Percentiles rank a stretch among this genome's conserved stretches.
Conservation (phyloP, 495 filamentous ascomycete genomes). For the Penicillium silybi region DNA sequence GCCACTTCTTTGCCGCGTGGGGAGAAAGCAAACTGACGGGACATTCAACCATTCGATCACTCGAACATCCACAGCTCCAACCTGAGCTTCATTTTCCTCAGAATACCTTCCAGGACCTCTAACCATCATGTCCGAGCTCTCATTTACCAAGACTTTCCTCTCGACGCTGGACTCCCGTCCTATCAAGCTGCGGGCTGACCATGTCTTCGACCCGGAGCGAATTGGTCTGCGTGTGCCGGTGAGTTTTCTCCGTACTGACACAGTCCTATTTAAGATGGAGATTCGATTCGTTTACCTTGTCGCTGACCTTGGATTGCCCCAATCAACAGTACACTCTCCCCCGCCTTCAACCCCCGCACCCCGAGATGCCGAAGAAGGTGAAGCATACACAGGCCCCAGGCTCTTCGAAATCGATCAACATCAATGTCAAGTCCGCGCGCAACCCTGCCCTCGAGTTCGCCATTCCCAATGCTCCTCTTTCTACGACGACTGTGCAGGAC, state of each 20-base stretch:
- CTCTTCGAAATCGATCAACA: conserved; percentile 47
- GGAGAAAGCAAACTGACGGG: background rate
- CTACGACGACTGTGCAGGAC: conserved; percentile 65
- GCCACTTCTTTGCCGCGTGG: background rate
- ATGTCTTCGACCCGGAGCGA: conserved; percentile 77
- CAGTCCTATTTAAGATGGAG: background rate
- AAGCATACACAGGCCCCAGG: conserved; percentile 39
- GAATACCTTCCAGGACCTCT: background rate
- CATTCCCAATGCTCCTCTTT: conserved; percentile 54
- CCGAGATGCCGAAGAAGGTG: conserved; percentile 48
- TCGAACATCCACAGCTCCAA: background rate
- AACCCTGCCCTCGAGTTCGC: conserved; percentile 63
- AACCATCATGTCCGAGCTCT: conserved; percentile 71
- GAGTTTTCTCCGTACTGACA: conserved; percentile 21
- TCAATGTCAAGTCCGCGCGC: conserved; percentile 69
- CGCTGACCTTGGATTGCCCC: background rate
- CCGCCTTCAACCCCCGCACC: conserved; percentile 45
- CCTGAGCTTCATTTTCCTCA: background rate
- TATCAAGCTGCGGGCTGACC: conserved; percentile 72
- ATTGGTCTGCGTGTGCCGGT: conserved; percentile 69
- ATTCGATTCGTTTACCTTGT: background rate
- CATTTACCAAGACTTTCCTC: conserved; percentile 82
- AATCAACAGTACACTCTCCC: conserved; percentile 42
- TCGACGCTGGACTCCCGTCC: conserved; percentile 70
- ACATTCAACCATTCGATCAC: background rate